A percentile compares a stretch with the other conserved stretches of the same genome.
Conservation (phyloP, 352 stramenopile species). For the Phytophthora tentaculata region DNA sequence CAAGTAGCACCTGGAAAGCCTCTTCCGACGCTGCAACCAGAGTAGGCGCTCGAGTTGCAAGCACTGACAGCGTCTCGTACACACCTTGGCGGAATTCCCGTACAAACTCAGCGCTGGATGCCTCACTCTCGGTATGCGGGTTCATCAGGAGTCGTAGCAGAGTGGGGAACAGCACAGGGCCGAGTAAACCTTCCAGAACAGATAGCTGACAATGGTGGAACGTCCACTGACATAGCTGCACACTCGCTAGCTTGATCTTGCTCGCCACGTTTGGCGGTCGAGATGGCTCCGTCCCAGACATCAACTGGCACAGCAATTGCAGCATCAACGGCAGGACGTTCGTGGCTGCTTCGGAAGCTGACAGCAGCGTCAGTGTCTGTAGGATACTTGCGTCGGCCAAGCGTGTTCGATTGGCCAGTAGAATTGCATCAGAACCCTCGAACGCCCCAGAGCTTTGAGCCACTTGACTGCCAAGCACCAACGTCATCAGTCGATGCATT, state of each 20-base stretch:
- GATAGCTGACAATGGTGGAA: conserved; percentile 54
- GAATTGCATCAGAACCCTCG: conserved; percentile 41
- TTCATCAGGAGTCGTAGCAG: conserved; percentile 71
- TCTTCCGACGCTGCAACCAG: conserved; percentile 63
- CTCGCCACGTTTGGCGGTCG: conserved; percentile 58
- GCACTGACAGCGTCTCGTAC: conserved; percentile 61
- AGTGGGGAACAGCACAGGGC: conserved; percentile 72
- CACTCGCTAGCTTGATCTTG: conserved; percentile 69
- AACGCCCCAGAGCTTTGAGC: conserved; percentile 46
- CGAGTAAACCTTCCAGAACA: conserved; percentile 59
- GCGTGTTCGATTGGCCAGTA: conserved; percentile 57
- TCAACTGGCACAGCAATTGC: conserved; percentile 77
- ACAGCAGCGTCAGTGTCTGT: conserved; percentile 54
- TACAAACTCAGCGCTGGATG: conserved; percentile 47
- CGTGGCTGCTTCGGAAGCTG: conserved; percentile 53
- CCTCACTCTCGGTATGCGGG: conserved; percentile 59
- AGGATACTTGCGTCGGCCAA: conserved; percentile 68
- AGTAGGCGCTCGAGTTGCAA: conserved; percentile 45
- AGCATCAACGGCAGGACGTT: conserved; percentile 71
- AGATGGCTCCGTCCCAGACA: conserved; percentile 65
- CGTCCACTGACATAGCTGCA: conserved; percentile 65
- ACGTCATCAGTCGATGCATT: conserved; percentile 49
- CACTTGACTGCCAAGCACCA: conserved; percentile 72
- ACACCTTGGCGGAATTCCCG: conserved; percentile 66
- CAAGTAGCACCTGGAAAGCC: conserved; percentile 77